Conservation (phyloP, 1,284 basidiomycete species). For the Ceratobasidium sp. region DNA sequence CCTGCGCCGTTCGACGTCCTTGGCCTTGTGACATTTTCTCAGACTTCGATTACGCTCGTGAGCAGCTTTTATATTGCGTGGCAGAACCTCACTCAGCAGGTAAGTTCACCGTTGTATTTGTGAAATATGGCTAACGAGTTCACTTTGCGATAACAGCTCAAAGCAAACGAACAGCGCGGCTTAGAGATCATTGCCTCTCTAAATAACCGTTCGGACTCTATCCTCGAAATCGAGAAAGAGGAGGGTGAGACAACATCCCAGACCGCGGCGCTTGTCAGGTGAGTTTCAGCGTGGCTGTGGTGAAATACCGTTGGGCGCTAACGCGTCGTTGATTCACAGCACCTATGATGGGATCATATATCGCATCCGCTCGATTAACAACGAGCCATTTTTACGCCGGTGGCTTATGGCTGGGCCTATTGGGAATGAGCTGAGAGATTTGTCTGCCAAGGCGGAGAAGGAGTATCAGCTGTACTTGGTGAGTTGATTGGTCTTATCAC, state of each 20-base stretch:
- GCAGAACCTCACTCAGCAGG: conserved; percentile 32
- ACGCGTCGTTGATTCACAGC: neutral
- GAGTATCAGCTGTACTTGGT: conserved; percentile 38
- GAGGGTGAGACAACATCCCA: conserved; percentile 40
- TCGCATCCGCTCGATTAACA: too few species aligned
- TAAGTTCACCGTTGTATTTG: neutral
- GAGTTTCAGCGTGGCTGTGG: neutral
- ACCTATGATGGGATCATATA: neutral
- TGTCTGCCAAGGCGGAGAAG: conserved; percentile 32
- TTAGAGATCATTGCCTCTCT: conserved; percentile 33
- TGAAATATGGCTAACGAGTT: neutral
- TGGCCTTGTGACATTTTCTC: conserved; percentile 36
- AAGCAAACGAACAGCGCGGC: conserved; percentile 27
- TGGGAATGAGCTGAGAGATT: conserved; percentile 18
- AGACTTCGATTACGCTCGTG: conserved; percentile 37
- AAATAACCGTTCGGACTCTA: conserved; percentile 36
- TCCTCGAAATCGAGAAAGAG: conserved; percentile 38
- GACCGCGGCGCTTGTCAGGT: conserved; percentile 32
- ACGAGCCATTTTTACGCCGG: conserved; percentile 16
- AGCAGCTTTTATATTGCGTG: conserved; percentile 39
- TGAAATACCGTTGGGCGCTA: neutral
- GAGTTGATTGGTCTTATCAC: neutral
- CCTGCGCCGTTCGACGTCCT: conserved; percentile 38
- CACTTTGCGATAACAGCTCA: neutral
- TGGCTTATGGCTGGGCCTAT: conserved; percentile 23